Conservation (phyloP, 2,329 filamentous ascomycete genomes). For the Talaromyces sp. region DNA sequence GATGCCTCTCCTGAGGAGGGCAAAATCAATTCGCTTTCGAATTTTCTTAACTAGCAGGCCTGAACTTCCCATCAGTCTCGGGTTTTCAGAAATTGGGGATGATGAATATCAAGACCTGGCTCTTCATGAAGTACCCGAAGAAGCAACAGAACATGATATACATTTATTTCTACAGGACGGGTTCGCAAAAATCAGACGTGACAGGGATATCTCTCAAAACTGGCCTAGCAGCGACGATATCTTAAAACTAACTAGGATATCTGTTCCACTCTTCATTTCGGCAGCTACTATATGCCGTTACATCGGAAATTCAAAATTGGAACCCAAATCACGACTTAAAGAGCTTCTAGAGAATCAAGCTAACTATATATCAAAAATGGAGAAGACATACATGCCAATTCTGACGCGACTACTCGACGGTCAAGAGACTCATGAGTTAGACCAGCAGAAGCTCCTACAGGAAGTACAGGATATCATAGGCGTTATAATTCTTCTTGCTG, state of each 20-base stretch:
- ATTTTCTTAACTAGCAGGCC: slow-evolving; percentile 31
- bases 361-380: slow-evolving; percentile 15
- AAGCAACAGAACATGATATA: slow-evolving; percentile 27
- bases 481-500: slow-evolving; percentile 22
- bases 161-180: background rate
- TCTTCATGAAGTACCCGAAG: slow-evolving; percentile 25
- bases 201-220: background rate
- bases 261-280: slow-evolving; percentile 6
- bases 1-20: slow-evolving; percentile 19
- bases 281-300: too few relatives aligned
- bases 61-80: slow-evolving; percentile 25
- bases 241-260: slow-evolving; percentile 1
- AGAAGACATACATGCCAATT: slow-evolving; percentile 27
- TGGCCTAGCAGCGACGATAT: background rate
- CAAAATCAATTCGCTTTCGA: slow-evolving; percentile 19
- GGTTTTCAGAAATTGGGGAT: slow-evolving; percentile 17
- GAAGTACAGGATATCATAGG: slow-evolving; percentile 24
- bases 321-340: too few relatives aligned
- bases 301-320: too few relatives aligned
- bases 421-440: slow-evolving; percentile 3
- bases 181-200: slow-evolving; percentile 14
- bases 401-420: slow-evolving; percentile 22
- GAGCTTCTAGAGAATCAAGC: too few relatives aligned
- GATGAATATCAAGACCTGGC: background rate
- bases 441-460: slow-evolving; percentile 15